These are phyloP conservation scores for Sclerotinia spermophila DNA, from an alignment of 2,329 filamentous ascomycete species.

Conservation along the genomic window DNA sequence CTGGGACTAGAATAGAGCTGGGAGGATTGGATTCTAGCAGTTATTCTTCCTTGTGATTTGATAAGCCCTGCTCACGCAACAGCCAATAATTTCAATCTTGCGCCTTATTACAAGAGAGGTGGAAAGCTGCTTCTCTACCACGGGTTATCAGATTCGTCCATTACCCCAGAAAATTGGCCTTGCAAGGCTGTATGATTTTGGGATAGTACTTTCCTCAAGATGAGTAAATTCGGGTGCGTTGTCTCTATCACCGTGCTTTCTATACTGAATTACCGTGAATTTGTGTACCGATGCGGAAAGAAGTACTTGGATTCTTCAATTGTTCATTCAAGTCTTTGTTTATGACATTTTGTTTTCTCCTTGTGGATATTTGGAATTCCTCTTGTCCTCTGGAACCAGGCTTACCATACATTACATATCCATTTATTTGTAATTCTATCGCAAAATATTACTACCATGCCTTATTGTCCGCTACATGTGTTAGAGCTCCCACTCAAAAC, in stretches of 20 bases:
- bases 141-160: neutral
- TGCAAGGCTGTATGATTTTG: conserved; percentile 17
- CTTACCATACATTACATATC: neutral
- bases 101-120: neutral
- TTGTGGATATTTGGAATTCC: neutral
- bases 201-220: neutral
- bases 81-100: neutral
- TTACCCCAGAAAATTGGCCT: conserved; percentile 26
- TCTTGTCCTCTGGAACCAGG: neutral
- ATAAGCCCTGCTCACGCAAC: neutral
- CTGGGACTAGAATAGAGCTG: neutral
- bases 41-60: neutral
- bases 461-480: conserved; percentile 2
- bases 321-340: neutral
- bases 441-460: neutral
- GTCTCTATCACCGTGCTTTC: neutral
- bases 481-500: neutral
- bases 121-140: neutral
- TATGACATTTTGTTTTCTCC: neutral
- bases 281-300: neutral
- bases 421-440: neutral
- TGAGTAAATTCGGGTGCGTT: neutral
- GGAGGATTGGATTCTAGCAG: neutral
- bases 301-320: neutral
- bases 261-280: neutral